Percentiles rank a stretch among this genome's conserved stretches.
These are phyloP conservation scores for Pyrus bretschneideri DNA, from an alignment of 306 rosid genomes.

Conservation along the genomic window DNA sequence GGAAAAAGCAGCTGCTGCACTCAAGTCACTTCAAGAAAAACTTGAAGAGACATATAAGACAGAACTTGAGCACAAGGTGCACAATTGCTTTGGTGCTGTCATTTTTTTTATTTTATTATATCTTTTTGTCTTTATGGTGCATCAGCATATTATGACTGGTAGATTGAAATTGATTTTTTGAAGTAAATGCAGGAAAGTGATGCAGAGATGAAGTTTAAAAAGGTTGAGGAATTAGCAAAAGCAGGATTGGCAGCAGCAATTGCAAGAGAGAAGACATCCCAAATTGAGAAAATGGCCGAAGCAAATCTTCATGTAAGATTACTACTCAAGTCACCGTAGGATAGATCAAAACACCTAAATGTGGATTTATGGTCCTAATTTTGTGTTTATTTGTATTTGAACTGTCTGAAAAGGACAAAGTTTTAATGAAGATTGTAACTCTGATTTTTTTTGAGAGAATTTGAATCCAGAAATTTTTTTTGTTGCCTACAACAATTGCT, in stretches of 20 bases:
- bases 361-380: conserved; percentile 1
- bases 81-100: conserved; percentile 15
- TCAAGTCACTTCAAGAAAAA: conserved; percentile 74
- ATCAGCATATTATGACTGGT: conserved; percentile 17
- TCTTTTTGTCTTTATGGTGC: conserved; percentile 1
- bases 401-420: conserved; percentile 5
- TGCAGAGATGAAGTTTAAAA: conserved; percentile 44
- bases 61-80: conserved; percentile 84
- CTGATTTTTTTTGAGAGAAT: conserved; percentile 4
- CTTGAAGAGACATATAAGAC: conserved; percentile 69
- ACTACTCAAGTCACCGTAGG: conserved; percentile 13
- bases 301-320: conserved; percentile 82
- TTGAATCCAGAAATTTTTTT: background rate
- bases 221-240: conserved; percentile 62
- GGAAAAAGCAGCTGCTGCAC: conserved; percentile 77
- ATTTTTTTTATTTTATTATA: background rate
- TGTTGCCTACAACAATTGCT: background rate
- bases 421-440: conserved; percentile 9
- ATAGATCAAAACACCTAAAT: conserved; percentile 15
- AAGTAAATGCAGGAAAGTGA: conserved; percentile 61
- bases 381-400: background rate
- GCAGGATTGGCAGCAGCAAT: conserved; percentile 73
- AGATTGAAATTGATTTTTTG: conserved; percentile 18
- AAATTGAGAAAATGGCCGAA: conserved; percentile 82
- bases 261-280: conserved; percentile 85